Conservation (phyloP, 106 monocot species). For the Posidonia australis region DNA sequence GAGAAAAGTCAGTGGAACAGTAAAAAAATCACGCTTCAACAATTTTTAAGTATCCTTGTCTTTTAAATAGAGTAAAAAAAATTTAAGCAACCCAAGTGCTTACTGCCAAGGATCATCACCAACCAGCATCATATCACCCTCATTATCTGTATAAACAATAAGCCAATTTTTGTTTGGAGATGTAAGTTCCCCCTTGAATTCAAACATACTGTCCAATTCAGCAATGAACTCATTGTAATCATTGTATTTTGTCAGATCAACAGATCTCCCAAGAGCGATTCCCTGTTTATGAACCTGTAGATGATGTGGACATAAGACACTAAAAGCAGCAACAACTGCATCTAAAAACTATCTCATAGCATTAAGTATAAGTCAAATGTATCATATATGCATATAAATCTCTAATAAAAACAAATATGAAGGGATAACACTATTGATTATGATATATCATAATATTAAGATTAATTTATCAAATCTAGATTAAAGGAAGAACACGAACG, state of each 20-base stretch:
- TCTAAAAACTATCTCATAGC: too few species aligned
- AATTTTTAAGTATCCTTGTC: not conserved
- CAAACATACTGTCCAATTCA: slow-evolving; percentile 78
- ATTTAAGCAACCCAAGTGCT: not conserved
- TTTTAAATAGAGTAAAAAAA: not conserved
- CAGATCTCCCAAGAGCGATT: slow-evolving; percentile 69
- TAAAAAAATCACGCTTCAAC: too few species aligned
- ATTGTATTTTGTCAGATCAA: slow-evolving; percentile 65
- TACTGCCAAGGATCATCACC: slow-evolving; percentile 93
- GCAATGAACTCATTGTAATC: slow-evolving; percentile 47
- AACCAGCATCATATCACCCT: slow-evolving; percentile 93
- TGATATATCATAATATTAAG: too few species aligned
- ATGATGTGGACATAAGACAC: not conserved
- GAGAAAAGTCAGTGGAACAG: not conserved
- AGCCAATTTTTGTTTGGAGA: slow-evolving; percentile 48
- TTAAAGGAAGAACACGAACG: too few species aligned
- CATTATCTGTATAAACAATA: slow-evolving; percentile 71
- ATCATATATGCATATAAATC: too few species aligned
- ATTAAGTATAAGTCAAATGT: too few species aligned
- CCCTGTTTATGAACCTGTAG: slow-evolving; percentile 88
- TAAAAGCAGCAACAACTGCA: too few species aligned
- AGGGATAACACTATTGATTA: too few species aligned
- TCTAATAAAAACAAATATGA: too few species aligned
- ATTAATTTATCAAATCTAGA: too few species aligned
- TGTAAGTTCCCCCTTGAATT: slow-evolving; percentile 55